These are phyloP conservation scores for Triticum monococcum DNA, from an alignment of 176 grass and related monocot genomes.

Conservation along the genomic window DNA sequence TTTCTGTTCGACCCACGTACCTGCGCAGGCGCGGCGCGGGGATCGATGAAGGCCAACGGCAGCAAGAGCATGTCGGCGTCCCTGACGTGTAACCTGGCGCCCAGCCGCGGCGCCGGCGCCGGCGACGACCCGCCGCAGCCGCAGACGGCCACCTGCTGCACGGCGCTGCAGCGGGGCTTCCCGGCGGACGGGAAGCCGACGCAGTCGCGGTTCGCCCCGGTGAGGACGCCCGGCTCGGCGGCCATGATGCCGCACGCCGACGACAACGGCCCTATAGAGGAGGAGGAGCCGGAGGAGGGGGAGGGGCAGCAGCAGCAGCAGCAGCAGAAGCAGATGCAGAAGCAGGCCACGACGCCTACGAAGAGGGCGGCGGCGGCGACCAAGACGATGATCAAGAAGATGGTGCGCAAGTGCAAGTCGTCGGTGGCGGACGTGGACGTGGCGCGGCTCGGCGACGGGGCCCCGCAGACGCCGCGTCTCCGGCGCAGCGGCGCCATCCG, in stretches of 20 bases:
- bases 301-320: neutral
- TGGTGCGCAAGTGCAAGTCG: conserved; percentile 50
- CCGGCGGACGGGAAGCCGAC: neutral
- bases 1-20: neutral
- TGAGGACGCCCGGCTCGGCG: conserved; percentile 19
- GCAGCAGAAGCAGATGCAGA: neutral
- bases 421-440: conserved; percentile 25
- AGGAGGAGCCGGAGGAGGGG: neutral
- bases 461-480: conserved; percentile 29
- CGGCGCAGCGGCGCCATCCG: conserved; percentile 58
- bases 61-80: conserved; percentile 41
- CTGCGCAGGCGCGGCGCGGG: neutral
- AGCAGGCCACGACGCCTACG: neutral
- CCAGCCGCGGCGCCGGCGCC: neutral
- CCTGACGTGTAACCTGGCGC: conserved; percentile 41
- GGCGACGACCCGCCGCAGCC: conserved; percentile 23
- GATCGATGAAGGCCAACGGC: neutral
- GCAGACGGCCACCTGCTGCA: conserved; percentile 50
- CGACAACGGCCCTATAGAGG: neutral
- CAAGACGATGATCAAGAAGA: neutral
- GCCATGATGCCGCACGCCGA: neutral
- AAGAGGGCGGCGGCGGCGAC: neutral
- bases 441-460: neutral
- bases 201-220: conserved; percentile 33
- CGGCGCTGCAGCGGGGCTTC: conserved; percentile 44